Percentiles rank a stretch among this genome's conserved stretches.
phyloP scores from a whole-genome alignment of 805 yeast species.

The Wickerhamomyces pijperi region DNA sequence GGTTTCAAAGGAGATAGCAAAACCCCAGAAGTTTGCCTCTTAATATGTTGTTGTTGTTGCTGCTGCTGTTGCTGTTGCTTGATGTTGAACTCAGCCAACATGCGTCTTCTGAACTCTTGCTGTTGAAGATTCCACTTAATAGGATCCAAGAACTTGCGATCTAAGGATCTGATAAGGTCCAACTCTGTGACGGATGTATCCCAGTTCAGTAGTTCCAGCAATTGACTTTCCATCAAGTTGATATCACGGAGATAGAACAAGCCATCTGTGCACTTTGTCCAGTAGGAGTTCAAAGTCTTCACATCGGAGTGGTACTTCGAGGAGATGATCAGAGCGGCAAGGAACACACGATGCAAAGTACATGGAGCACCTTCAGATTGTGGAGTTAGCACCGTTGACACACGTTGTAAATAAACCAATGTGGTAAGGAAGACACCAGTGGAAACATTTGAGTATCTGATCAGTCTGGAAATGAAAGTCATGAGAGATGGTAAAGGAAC shows the following conservation, averaged over 20 bases:
- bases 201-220: slow-evolving; percentile 60
- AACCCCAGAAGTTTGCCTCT: not conserved
- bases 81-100: not conserved
- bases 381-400: slow-evolving; percentile 38
- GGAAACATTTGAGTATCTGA: slow-evolving; percentile 68
- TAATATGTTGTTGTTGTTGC: not conserved
- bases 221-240: slow-evolving; percentile 72
- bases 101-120: not conserved
- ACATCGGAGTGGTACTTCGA: slow-evolving; percentile 67
- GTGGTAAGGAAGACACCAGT: slow-evolving; percentile 72
- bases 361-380: slow-evolving; percentile 73
- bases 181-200: slow-evolving; percentile 29
- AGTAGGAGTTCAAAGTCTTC: slow-evolving; percentile 48
- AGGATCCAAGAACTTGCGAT: not conserved
- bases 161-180: not conserved
- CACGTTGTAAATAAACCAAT: slow-evolving; percentile 46
- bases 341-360: slow-evolving; percentile 67
- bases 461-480: slow-evolving; percentile 63
- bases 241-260: slow-evolving; percentile 57
- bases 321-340: slow-evolving; percentile 63
- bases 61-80: not conserved
- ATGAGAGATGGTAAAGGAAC: slow-evolving; percentile 46
- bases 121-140: not conserved
- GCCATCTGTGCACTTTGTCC: slow-evolving; percentile 74
- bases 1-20: not conserved